phyloP scores from a whole-genome alignment of 2,329 filamentous ascomycete genomes.

The Coleophoma eucalyptorum region DNA sequence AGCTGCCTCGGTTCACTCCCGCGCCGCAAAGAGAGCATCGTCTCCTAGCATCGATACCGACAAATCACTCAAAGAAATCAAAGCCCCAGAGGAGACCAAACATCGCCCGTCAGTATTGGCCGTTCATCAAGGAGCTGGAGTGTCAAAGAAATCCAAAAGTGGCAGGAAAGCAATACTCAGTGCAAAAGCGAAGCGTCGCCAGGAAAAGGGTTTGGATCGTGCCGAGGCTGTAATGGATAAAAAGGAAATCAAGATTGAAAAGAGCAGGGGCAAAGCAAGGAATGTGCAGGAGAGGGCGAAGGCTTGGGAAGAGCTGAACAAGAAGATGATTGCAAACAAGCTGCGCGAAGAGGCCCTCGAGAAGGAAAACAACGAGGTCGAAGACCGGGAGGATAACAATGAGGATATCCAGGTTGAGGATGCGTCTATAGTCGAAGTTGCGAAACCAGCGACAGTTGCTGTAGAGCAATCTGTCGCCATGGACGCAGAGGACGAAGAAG shows the following conservation, averaged over 20 bases:
- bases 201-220: slow-evolving; percentile 54
- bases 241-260: slow-evolving; percentile 50
- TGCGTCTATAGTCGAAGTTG: slow-evolving; percentile 2
- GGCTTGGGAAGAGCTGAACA: slow-evolving; percentile 57
- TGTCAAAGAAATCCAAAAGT: slow-evolving; percentile 62
- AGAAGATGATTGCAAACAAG: slow-evolving; percentile 25
- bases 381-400: slow-evolving; percentile 9
- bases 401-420: slow-evolving; percentile 12
- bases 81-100: slow-evolving; percentile 43
- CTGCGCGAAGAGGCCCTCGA: slow-evolving; percentile 18
- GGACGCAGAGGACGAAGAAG: slow-evolving; percentile 18
- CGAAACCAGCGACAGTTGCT: neutral
- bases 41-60: slow-evolving; percentile 68
- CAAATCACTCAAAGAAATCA: slow-evolving; percentile 63
- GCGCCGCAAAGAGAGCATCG: slow-evolving; percentile 68
- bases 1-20: slow-evolving; percentile 63
- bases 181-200: slow-evolving; percentile 48
- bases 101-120: slow-evolving; percentile 65
- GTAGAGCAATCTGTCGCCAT: slow-evolving; percentile 4
- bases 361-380: slow-evolving; percentile 16
- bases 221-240: slow-evolving; percentile 58
- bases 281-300: slow-evolving; percentile 46
- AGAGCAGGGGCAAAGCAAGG: slow-evolving; percentile 46
- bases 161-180: slow-evolving; percentile 51
- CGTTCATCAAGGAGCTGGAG: slow-evolving; percentile 62